Percentiles rank a stretch among this genome's conserved stretches.
These are phyloP conservation scores for Polychytrium aggregatum DNA, from an alignment of 192 early-diverging fungal genomes.

Conservation along the genomic window DNA sequence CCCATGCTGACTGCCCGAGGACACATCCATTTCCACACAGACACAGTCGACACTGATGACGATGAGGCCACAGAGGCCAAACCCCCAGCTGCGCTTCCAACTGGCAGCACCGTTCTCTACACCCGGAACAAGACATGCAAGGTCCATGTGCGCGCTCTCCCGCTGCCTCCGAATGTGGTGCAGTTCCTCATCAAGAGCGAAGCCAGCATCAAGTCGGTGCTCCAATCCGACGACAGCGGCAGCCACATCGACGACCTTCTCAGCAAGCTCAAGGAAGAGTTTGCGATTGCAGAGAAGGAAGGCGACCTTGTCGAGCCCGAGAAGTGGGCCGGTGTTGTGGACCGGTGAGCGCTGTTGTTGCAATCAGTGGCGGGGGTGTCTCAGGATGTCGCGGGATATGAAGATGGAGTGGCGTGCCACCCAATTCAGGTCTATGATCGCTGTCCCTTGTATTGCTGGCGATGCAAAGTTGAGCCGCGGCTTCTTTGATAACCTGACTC, in stretches of 20 bases:
- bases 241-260: no score
- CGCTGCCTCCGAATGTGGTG: slow-evolving; percentile 59
- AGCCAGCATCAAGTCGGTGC: no score
- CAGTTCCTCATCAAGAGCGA: no score
- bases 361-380: no score
- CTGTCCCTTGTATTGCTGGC: neutral
- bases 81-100: slow-evolving; percentile 20
- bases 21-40: no score
- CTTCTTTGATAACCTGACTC: no score
- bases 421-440: slow-evolving; percentile 5
- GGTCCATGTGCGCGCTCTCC: slow-evolving; percentile 55
- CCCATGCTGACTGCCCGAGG: no score
- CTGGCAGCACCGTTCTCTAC: slow-evolving; percentile 47
- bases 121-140: slow-evolving; percentile 50
- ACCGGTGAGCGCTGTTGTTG: slow-evolving; percentile 22
- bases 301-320: slow-evolving; percentile 31
- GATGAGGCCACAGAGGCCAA: no score
- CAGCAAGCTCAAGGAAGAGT: slow-evolving; percentile 20
- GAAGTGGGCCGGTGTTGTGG: slow-evolving; percentile 27
- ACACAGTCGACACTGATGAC: no score
- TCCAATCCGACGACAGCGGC: no score
- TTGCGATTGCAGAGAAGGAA: slow-evolving; percentile 34
- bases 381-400: no score
- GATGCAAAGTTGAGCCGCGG: slow-evolving; percentile 1
- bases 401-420: no score